A percentile compares a stretch with the other conserved stretches of the same genome.
Conservation (phyloP, 225 moss, liverwort and hornwort species). For the Neckera pumila region DNA sequence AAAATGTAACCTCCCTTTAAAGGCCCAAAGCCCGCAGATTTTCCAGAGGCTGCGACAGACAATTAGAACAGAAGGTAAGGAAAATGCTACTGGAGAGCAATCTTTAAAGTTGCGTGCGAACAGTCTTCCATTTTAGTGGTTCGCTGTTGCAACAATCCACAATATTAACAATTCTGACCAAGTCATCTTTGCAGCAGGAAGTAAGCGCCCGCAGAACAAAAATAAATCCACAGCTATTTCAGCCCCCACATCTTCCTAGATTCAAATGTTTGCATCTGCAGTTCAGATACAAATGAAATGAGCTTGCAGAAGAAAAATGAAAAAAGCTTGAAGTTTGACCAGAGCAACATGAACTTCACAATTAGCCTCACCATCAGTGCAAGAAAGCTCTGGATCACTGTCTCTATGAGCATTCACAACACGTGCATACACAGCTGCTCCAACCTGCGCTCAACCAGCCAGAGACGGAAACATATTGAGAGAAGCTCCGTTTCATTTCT, state of each 20-base stretch:
- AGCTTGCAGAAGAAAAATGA: not conserved
- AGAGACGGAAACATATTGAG: not conserved
- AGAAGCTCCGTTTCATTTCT: not conserved
- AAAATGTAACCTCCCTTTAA: constrained; percentile 84
- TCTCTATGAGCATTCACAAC: constrained; percentile 87
- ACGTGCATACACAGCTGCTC: constrained; percentile 82
- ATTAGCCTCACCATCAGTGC: constrained; percentile 71
- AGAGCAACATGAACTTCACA: not conserved
- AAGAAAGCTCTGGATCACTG: constrained; percentile 73
- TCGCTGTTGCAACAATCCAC: not conserved
- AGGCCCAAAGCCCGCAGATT: constrained; percentile 79
- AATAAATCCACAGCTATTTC: not conserved
- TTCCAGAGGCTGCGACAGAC: constrained; percentile 50
- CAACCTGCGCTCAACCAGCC: constrained; percentile 40
- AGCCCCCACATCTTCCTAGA: not conserved
- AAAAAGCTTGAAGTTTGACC: not conserved
- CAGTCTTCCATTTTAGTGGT: not conserved
- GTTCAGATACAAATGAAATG: not conserved
- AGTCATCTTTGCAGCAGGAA: not conserved
- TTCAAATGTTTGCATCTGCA: not conserved
- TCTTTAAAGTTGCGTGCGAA: not conserved
- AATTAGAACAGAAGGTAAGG: not conserved
- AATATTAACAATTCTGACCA: not conserved
- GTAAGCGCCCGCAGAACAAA: not conserved
- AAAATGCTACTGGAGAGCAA: not conserved